Evolutionary conservation across 2,329 filamentous ascomycete species (phyloP), one percentile per base, ranked within the genome.

Genomic region (Plenodomus tracheiphilus): DNA sequence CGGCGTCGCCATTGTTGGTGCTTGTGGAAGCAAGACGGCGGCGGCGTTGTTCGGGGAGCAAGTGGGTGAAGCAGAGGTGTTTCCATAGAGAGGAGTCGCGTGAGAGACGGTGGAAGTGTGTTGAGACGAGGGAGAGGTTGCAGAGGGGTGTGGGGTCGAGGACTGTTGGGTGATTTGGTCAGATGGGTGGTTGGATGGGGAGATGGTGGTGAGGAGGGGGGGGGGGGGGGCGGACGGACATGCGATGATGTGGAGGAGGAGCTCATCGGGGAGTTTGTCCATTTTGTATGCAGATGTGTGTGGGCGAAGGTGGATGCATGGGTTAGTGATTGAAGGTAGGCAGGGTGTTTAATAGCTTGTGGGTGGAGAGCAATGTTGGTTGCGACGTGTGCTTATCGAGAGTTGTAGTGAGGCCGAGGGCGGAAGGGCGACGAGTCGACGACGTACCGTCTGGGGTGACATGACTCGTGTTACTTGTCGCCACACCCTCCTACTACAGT

Each of bases 11-110:
- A n/a, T n/a, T 25, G 22, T 25, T 25, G 58, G 50, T 57, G 39
- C 53, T 43, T 1, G 63, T 42, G 8, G 59, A 39, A 18, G 61
- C 59, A 8, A 75, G 62, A 3, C 70, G 66, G 43, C 79, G 77
- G 15, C 81, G 79, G 19, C 89, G 80, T n/a, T 78, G 75, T 62
- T 87, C 82, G 68, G 86, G 86, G 28, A 79, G 69, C 15, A 89
- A 93, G 49, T 85, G 77, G 30, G 85, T 79, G 68, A 94, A 90
- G 69, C 88, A 92, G 65, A 86, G 79, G 2, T 80, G 74, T 53
- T 87, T 87, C 92, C 92, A 97, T 30, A 93, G 76, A 34, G 79
- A 81, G 61, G 88, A 82, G 66, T 96, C 90, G 47, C 90, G 85
- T 34, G 84, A 86, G 36, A 94, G 77, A 22, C 76, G 72, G 21